Evolutionary conservation across 2,329 filamentous ascomycete genomes (phyloP), one percentile per base, ranked within the genome.

Genomic region (Botrytis fabae): DNA sequence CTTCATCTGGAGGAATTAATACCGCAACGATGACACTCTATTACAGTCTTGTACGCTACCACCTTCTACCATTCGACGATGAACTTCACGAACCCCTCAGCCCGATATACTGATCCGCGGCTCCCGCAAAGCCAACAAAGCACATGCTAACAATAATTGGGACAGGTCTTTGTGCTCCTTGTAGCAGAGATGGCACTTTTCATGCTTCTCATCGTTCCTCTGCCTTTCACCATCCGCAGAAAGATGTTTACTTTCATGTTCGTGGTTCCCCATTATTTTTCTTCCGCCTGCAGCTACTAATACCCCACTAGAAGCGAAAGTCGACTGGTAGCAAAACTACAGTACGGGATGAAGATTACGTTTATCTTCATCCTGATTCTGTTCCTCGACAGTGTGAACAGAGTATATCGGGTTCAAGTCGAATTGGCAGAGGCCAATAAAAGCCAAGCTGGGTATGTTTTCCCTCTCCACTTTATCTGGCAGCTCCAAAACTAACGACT

Each of bases 331-430:
- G 96, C 95, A 59, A 98, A 98, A 83, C 83, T 98, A 77, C 95
- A 98, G 86, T 98, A 99, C 86, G 95, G 94, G 80, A 88, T 99
- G 85, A 98, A 98, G 89, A 99, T 99, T 73, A 97, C 94, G 2
- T 99, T 99, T 82, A 95, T 99, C 82, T 99, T 99, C 86, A 98
- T 99, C 80, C 87, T 98, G 74, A 97, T 99, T 77, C 91, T 99
- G 77, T 99, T 99, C 85, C 89, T 98, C 80, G 96, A 99, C 85
- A 97, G 94, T 81, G 95, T 98, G 83, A 91, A 91, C 81, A 93
- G 96, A 77, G 96, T 99, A 80, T 99, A 98, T 84, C 93, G 96
- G 75, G 96, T 99, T 72, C 95, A 98, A 85, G 84, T 96, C 76
- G 96, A 99, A 85, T 87, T 98, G 73, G 86, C 90, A 64, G 86